Conservation (phyloP, 1,139 yeast species). For the Petasospora fabianii region DNA sequence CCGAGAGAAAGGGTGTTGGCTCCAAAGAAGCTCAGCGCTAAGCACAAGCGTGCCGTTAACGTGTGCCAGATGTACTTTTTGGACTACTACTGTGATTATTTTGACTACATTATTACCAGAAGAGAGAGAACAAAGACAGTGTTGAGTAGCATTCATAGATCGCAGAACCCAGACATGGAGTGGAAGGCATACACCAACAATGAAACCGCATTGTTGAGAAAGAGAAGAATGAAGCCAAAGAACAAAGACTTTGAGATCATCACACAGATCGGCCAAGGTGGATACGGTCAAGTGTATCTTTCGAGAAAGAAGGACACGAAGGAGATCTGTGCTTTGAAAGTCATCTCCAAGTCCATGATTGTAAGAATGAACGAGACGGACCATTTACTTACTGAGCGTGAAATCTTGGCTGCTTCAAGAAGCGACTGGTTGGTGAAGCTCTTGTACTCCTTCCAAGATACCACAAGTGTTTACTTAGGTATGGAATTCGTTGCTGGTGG, state of each 20-base stretch:
- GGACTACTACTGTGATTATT: conserved; percentile 94
- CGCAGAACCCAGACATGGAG: conserved; percentile 48
- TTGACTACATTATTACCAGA: conserved; percentile 86
- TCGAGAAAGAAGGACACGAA: conserved; percentile 93
- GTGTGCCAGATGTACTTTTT: conserved; percentile 78
- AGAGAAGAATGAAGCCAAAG: conserved; percentile 86
- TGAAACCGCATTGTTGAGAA: conserved; percentile 81
- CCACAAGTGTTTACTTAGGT: conserved; percentile 85
- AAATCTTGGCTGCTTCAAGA: conserved; percentile 89
- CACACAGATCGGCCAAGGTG: conserved; percentile 99
- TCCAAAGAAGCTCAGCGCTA: conserved; percentile 27
- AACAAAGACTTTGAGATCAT: conserved; percentile 94
- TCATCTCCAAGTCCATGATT: conserved; percentile 80
- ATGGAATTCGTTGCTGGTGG: conserved; percentile 99
- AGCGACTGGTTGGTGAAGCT: conserved; percentile 95
- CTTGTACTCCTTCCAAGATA: conserved; percentile 92
- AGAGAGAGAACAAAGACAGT: conserved; percentile 75
- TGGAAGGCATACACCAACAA: conserved; percentile 82
- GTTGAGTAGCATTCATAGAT: conserved; percentile 47
- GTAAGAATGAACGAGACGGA: conserved; percentile 92
- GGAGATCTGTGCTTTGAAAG: conserved; percentile 94
- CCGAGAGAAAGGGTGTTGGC: conserved; percentile 11
- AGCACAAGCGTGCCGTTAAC: conserved; percentile 81
- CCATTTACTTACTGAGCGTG: conserved; percentile 94
- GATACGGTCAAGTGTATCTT: conserved; percentile 94